Evolutionary conservation across 306 rosid species (phyloP).

Genomic region (Castanea sativa): DNA sequence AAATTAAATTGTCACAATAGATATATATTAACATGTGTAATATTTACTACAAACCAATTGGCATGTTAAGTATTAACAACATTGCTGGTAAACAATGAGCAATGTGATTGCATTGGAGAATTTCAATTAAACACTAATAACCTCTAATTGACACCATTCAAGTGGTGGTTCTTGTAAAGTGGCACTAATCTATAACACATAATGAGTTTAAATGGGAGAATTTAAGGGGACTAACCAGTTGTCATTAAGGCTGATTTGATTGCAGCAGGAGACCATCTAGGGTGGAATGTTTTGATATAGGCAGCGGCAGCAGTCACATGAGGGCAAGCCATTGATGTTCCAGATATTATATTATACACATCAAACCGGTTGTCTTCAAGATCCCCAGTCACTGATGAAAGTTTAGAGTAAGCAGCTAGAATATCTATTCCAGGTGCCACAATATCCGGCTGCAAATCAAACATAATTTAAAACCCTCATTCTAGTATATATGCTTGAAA

Average conservation of each 20-base stretch:
- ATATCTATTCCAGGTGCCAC: constrained; percentile 81
- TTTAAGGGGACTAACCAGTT: constrained; percentile 47
- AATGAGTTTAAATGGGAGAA: neutral
- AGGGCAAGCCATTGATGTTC: constrained; percentile 88
- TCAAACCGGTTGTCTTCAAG: constrained; percentile 33
- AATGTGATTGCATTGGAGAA: too few species aligned
- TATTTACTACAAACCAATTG: too few species aligned
- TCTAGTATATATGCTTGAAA: too few species aligned
- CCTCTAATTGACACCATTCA: too few species aligned
- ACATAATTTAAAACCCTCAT: too few species aligned
- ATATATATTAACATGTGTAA: too few species aligned
- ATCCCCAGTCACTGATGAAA: constrained; percentile 34
- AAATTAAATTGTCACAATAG: too few species aligned
- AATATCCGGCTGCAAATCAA: constrained; percentile 56
- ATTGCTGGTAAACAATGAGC: too few species aligned
- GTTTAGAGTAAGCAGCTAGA: constrained; percentile 57
- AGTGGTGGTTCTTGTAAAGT: too few species aligned
- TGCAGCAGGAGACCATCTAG: constrained; percentile 81
- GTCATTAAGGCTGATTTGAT: constrained; percentile 89
- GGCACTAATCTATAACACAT: too few species aligned
- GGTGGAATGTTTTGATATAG: constrained; percentile 74
- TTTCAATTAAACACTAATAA: too few species aligned
- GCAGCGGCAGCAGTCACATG: constrained; percentile 69
- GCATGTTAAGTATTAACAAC: too few species aligned
- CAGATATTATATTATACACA: constrained; percentile 55